Conservation (phyloP, 2,329 filamentous ascomycete genomes). For the Pseudogymnoascus sp. region DNA sequence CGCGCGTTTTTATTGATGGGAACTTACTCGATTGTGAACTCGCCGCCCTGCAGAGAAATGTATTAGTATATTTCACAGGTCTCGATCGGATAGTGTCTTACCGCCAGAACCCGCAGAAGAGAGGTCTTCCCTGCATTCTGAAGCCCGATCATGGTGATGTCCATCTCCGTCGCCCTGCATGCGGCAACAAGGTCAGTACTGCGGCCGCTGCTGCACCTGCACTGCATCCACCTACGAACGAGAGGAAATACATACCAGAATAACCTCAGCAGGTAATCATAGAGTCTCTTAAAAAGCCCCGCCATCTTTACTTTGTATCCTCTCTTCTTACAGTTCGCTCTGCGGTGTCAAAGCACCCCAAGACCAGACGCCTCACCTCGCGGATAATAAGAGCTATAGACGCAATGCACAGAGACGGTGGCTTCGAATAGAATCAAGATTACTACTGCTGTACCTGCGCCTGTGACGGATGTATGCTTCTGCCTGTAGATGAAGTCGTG, state of each 20-base stretch:
- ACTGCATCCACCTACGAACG: neutral
- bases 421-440: neutral
- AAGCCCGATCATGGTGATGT: conserved; percentile 97
- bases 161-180: conserved; percentile 93
- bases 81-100: conserved; percentile 45
- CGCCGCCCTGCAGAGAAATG: conserved; percentile 63
- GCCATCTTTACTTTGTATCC: conserved; percentile 55
- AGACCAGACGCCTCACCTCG: neutral
- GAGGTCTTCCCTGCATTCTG: conserved; percentile 99
- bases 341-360: neutral
- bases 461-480: neutral
- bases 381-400: neutral
- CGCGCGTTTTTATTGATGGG: conserved; percentile 11
- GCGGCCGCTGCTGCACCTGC: neutral
- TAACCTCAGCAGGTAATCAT: conserved; percentile 95
- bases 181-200: conserved; percentile 12
- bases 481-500: neutral
- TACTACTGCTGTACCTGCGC: neutral
- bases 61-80: conserved; percentile 13
- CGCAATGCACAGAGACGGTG: neutral
- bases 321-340: conserved; percentile 6
- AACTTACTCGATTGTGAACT: conserved; percentile 97
- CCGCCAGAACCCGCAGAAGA: conserved; percentile 83
- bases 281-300: conserved; percentile 85
- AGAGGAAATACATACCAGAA: conserved; percentile 68